Percentiles rank a stretch among this genome's conserved stretches.
These are phyloP conservation scores for Sequoia sempervirens DNA, from an alignment of 75 land plant genomes.

Conservation along the genomic window DNA sequence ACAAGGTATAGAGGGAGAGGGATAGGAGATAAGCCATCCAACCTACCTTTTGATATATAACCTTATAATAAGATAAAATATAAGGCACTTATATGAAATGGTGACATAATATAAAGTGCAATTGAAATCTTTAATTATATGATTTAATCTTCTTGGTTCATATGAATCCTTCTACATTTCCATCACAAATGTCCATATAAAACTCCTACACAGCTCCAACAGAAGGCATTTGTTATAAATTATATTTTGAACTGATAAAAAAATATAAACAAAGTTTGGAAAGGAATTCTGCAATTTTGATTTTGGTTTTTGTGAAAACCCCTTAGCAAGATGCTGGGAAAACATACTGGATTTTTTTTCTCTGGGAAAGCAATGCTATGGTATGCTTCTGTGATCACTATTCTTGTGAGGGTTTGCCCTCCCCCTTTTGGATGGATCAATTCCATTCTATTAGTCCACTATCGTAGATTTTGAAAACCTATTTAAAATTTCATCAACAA, in stretches of 20 bases:
- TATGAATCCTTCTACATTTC: background rate
- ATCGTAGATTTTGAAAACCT: no score
- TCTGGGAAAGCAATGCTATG: no score
- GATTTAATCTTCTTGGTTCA: background rate
- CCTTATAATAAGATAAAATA: no score
- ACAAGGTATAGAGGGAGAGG: no score
- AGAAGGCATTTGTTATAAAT: background rate
- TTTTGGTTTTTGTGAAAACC: background rate
- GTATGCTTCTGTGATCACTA: background rate
- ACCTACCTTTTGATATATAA: no score
- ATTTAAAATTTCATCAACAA: no score
- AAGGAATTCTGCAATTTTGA: background rate
- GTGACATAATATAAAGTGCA: background rate
- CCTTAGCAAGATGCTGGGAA: no score
- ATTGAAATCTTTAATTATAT: no score
- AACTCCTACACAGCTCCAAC: background rate
- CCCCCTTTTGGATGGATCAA: background rate
- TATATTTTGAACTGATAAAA: background rate
- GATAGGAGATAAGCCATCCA: no score
- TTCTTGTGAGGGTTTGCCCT: background rate
- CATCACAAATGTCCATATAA: background rate
- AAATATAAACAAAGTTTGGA: background rate
- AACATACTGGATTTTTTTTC: no score
- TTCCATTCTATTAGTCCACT: background rate
- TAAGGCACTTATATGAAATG: background rate